Percentiles rank a stretch among this genome's conserved stretches.
These are phyloP conservation scores for Penicillium coprophilum DNA, from an alignment of 495 filamentous ascomycete species.

Conservation along the genomic window DNA sequence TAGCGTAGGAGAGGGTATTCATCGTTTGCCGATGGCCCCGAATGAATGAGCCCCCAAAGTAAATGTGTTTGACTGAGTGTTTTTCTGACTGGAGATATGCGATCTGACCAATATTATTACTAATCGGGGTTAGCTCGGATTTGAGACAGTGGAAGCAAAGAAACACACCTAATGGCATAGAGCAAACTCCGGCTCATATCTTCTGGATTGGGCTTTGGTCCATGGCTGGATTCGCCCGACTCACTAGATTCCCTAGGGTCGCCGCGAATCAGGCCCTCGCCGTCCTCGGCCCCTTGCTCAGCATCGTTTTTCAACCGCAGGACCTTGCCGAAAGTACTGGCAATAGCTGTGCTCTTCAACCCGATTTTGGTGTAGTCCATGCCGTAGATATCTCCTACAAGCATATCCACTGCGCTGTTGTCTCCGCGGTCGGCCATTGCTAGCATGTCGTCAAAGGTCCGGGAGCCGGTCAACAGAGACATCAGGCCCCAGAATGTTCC, in stretches of 20 bases:
- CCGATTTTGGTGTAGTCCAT: slow-evolving; percentile 95
- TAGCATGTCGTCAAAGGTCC: slow-evolving; percentile 93
- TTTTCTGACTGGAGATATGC: slow-evolving; percentile 93
- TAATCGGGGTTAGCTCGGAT: slow-evolving; percentile 31
- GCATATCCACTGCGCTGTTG: slow-evolving; percentile 90
- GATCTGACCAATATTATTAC: slow-evolving; percentile 98
- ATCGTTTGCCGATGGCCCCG: slow-evolving; percentile 95
- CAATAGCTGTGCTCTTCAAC: slow-evolving; percentile 88
- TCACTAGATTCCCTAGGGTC: slow-evolving; percentile 35
- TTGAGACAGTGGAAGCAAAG: not conserved
- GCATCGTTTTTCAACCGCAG: slow-evolving; percentile 80
- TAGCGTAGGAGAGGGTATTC: slow-evolving; percentile 93
- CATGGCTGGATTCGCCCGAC: slow-evolving; percentile 24
- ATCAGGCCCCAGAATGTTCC: slow-evolving; percentile 96
- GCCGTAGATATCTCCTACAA: slow-evolving; percentile 97
- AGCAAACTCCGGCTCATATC: slow-evolving; percentile 72
- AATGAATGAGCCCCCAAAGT: slow-evolving; percentile 97
- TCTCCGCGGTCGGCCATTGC: slow-evolving; percentile 91
- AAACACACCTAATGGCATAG: slow-evolving; percentile 70
- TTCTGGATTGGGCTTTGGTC: slow-evolving; percentile 55
- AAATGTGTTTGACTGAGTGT: slow-evolving; percentile 85
- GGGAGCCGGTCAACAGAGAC: slow-evolving; percentile 82
- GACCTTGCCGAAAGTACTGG: slow-evolving; percentile 94
- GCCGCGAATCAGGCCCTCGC: slow-evolving; percentile 57
- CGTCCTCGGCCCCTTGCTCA: slow-evolving; percentile 76